These are phyloP conservation scores for Pigoraptor vietnamica DNA, from an alignment of 78 protist genomes.

Conservation along the genomic window DNA sequence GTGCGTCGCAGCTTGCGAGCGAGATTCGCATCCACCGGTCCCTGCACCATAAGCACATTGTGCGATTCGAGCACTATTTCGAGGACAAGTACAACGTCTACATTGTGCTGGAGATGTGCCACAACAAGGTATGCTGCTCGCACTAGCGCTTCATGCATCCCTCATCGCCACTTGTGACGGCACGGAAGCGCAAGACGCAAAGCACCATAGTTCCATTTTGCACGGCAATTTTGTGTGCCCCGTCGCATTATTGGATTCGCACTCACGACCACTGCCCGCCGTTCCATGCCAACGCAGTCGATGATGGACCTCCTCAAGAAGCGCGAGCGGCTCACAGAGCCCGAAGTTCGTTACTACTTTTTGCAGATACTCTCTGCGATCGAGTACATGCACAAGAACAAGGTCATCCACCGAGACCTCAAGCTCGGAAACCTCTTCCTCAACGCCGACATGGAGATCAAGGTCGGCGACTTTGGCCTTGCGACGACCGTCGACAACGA, in stretches of 20 bases:
- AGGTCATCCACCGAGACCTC: slow-evolving; percentile 80
- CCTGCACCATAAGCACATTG: slow-evolving; percentile 83
- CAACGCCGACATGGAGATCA: slow-evolving; percentile 53
- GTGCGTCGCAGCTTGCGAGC: slow-evolving; percentile 40
- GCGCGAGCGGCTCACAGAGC: slow-evolving; percentile 53
- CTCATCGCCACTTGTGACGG: no score
- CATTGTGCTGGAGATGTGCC: slow-evolving; percentile 91
- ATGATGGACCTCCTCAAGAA: slow-evolving; percentile 72
- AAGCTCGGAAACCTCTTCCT: slow-evolving; percentile 91
- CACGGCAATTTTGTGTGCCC: no score
- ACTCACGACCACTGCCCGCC: no score
- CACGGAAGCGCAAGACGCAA: no score
- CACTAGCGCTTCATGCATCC: no score
- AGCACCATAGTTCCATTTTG: no score
- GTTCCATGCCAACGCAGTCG: no score
- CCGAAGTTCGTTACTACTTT: slow-evolving; percentile 51
- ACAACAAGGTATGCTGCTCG: slow-evolving; percentile 45
- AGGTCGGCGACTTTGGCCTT: slow-evolving; percentile 97
- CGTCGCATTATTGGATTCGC: no score
- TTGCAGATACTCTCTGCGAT: slow-evolving; percentile 24
- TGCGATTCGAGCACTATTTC: slow-evolving; percentile 69
- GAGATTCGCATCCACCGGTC: slow-evolving; percentile 92
- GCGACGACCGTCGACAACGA: slow-evolving; percentile 71
- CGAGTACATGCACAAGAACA: slow-evolving; percentile 48
- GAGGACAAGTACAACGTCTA: slow-evolving; percentile 88